Base-by-base conservation (phyloP, 2,329 filamentous ascomycete species). In the Diplodia corticola region DNA sequence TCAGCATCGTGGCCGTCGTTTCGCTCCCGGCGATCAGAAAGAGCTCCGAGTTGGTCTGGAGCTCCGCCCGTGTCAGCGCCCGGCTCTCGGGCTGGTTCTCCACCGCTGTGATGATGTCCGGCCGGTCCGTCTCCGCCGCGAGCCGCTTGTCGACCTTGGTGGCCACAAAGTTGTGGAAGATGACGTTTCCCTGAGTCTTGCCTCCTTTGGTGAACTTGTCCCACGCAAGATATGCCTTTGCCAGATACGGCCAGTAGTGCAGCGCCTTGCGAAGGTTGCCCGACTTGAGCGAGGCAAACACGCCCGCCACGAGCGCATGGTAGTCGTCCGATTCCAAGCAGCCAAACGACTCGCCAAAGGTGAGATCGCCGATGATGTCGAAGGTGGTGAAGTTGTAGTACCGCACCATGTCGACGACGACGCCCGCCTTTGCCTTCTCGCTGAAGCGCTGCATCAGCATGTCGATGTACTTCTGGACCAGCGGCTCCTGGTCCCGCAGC, bases 391-490 rank as follows among this genome's bases (percentile, higher is more conserved):
- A 68, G 65, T 74, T 71, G 68, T 70, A 70, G 71, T n/a, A 76
- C 71, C 71, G 76, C 22, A 76, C 74, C 70, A 78, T 72, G 44
- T 77, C 76, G 20, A 73, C 73, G 1, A 68, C 63, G 48, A 73
- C 68, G 13, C 75, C 70, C 17, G 68, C 71, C 12, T 73, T 67
- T 5, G 71, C 71, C 69, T 77, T 71, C 69, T 77, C 78, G 67
- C 70, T 72, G 33, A 83, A 69, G 30, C 74, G 75, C 6, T 71
- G 53, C 30, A 82, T 73, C 40, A 83, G 75, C 10, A 80, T 68
- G 54, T 78, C 72, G 22, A 80, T 76, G 68, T 82, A 81, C 0
- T 69, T 68, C 64, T 75, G 72, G 67, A 83, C 63, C 69, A 79
- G 74, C 0, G 74, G 72, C 68, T 80, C 76, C 64, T 81, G 79